phyloP scores from a whole-genome alignment of 2,329 filamentous ascomycete species.

The Calcarisporium arbuscula region DNA sequence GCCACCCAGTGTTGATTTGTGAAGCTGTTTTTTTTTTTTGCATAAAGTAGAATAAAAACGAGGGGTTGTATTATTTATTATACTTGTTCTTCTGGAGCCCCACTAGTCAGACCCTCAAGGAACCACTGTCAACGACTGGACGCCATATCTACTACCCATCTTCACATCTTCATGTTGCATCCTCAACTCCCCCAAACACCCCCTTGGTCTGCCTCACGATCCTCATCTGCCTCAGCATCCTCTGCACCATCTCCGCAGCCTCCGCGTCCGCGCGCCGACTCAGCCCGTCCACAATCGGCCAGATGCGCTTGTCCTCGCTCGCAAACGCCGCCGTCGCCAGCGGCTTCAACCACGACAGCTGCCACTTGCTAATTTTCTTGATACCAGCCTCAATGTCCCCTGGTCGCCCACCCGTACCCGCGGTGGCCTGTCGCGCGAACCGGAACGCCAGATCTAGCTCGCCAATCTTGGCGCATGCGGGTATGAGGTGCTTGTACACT shows the following conservation, averaged over 20 bases:
- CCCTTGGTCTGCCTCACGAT: constrained; percentile 13
- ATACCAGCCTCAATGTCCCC: constrained; percentile 6
- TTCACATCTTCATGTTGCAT: constrained; percentile 17
- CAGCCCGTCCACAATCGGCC: constrained; percentile 25
- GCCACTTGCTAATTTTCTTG: constrained; percentile 2
- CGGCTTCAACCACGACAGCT: constrained; percentile 19
- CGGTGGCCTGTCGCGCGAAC: constrained; percentile 17
- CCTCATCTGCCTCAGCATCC: constrained; percentile 18
- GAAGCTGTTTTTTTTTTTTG: no score
- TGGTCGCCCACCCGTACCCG: no score
- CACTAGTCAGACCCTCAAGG: no score
- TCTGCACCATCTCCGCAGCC: constrained; percentile 14
- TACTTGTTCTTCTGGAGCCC: no score
- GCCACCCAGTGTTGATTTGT: no score
- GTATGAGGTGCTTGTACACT: constrained; percentile 21
- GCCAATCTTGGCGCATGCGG: constrained; percentile 19
- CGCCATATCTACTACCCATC: neutral
- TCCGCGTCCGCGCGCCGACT: constrained; percentile 13
- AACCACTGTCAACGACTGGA: no score
- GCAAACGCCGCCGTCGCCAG: constrained; percentile 20
- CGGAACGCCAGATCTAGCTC: constrained; percentile 28
- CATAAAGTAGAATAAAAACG: no score
- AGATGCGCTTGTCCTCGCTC: constrained; percentile 24
- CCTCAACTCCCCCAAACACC: neutral
- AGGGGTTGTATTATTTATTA: no score